Conservation (phyloP, 371 early-diverging fungal species). For the Circinella minor region DNA sequence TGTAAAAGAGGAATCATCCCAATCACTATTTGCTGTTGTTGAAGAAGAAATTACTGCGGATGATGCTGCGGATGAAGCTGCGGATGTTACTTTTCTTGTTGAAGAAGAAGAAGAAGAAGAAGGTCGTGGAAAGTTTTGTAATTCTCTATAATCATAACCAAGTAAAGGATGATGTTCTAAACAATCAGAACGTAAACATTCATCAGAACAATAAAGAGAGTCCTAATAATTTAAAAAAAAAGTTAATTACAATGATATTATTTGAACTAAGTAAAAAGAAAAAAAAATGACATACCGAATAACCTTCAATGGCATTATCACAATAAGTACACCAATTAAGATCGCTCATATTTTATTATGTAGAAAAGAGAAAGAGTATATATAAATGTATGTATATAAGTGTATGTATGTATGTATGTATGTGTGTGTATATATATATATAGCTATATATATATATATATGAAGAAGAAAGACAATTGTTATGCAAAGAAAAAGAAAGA, state of each 20-base stretch:
- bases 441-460: neutral
- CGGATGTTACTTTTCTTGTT: neutral
- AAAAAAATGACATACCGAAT: conserved; percentile 15
- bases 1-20: too few species aligned
- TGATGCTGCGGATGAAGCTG: neutral
- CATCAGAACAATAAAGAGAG: conserved; percentile 36
- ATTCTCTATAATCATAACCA: conserved; percentile 35
- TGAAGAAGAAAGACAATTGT: neutral
- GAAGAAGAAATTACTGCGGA: too few species aligned
- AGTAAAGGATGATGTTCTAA: conserved; percentile 26
- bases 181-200: conserved; percentile 29
- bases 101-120: conserved; percentile 1
- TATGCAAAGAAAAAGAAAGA: conserved; percentile 11
- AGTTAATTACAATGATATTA: neutral
- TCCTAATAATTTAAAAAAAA: conserved; percentile 17
- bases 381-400: too few species aligned
- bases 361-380: conserved; percentile 28
- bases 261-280: too few species aligned
- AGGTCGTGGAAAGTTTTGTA: conserved; percentile 32
- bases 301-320: conserved; percentile 16
- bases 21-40: too few species aligned
- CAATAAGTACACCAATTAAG: conserved; percentile 28
- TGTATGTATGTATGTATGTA: too few species aligned
- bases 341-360: conserved; percentile 23
- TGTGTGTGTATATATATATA: too few species aligned